Base-by-base conservation (phyloP, 768 basidiomycete species). In the Kwoniella dendrophila region DNA sequence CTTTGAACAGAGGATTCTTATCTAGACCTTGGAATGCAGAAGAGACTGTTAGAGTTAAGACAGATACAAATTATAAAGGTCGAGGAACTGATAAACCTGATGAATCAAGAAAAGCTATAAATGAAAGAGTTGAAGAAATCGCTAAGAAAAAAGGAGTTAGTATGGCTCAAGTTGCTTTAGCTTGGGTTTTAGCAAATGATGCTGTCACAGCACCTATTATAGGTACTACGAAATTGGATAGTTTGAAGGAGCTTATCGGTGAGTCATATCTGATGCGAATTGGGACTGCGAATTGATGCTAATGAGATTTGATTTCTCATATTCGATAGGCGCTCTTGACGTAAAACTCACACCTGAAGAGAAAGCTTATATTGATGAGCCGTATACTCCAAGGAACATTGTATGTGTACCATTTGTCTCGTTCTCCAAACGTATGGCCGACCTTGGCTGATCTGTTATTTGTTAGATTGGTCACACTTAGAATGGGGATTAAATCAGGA, bases 301-400 rank as follows among this genome's bases (percentile, higher is more conserved):
- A 10, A 48, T 8, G 44, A 7, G 7, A 12, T 3, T 32, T 48
- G n/a, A n/a, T n/a, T n/a, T n/a, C n/a, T n/a, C n/a, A n/a, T n/a
- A n/a, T n/a, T n/a, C 27, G 4, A 22, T 34, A 83, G 83, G 74
- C 10, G 84, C 79, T 4, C 79, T 84, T 2, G 62, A 84, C 51
- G 65, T 86, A 38, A 80, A 81, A 56, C 80, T 87, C 32, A 82
- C 83, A 0, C 78, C 81, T 0, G 85, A 86, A 30, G 86, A 88
- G 66, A 76, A 85, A 43, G 81, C 83, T 71, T 82, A 81, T 57
- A 81, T 88, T 34, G 83, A 84, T 61, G 83, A 85, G 64, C 82
- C 83, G 2, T 87, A 88, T 78, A 55, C 72, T 53, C 80, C 85
- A 1, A 79, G 80, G 59, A 64, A 62, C 1, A 76, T 85, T 16